A percentile compares a stretch with the other conserved stretches of the same genome.
These are phyloP conservation scores for Penicillium sp. DNA, from an alignment of 2,329 filamentous ascomycete species.

Conservation along the genomic window DNA sequence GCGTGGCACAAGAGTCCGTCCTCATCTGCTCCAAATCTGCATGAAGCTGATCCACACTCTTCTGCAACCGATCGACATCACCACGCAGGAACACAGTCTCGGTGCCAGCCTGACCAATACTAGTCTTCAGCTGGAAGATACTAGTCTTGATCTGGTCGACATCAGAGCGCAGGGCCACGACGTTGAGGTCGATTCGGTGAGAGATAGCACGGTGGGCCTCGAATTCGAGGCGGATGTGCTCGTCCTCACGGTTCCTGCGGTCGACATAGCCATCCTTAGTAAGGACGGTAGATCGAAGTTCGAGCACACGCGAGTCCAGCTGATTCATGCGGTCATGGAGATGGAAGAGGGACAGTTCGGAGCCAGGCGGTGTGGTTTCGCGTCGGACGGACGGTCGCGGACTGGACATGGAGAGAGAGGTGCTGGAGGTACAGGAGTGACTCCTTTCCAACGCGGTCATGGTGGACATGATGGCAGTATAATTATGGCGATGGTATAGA, in stretches of 20 bases:
- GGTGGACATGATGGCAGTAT: conserved; percentile 18
- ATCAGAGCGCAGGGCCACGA: conserved; percentile 36
- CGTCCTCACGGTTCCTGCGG: conserved; percentile 40
- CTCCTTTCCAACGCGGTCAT: conserved; percentile 40
- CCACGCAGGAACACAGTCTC: conserved; percentile 37
- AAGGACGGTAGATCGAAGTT: conserved; percentile 38
- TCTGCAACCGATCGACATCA: conserved; percentile 39
- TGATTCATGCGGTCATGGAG: conserved; percentile 41
- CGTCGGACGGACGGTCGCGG: conserved; percentile 35
- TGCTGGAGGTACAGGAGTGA: conserved; percentile 39
- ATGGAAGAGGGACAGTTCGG: conserved; percentile 36
- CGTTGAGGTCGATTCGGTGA: conserved; percentile 37
- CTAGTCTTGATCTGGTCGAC: conserved; percentile 37
- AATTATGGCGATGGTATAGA: not conserved
- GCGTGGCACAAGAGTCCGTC: conserved; percentile 34
- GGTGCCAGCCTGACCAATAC: conserved; percentile 31
- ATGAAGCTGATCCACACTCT: conserved; percentile 38
- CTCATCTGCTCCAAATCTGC: conserved; percentile 35
- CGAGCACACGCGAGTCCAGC: conserved; percentile 38
- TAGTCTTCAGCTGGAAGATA: conserved; percentile 36
- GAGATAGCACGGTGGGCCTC: conserved; percentile 35
- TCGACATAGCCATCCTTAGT: conserved; percentile 42
- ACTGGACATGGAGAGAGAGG: conserved; percentile 37
- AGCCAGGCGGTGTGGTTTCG: conserved; percentile 36
- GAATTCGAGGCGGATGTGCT: conserved; percentile 41